Evolutionary conservation across 352 stramenopile species (phyloP).

Genomic region (Albugo candida): DNA sequence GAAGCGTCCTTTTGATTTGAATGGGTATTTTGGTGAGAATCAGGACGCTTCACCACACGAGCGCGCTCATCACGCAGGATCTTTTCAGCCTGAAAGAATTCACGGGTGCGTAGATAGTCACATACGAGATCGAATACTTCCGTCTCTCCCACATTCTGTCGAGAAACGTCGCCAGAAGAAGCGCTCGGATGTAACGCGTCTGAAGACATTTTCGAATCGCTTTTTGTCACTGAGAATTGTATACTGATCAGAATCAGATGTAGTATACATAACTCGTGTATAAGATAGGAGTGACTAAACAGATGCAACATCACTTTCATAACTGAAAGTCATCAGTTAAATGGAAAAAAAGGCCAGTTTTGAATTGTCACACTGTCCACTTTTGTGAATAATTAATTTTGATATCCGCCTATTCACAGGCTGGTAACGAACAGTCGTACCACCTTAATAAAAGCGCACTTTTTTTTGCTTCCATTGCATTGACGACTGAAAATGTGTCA

Average conservation of each 20-base stretch:
- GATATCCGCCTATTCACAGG: background rate
- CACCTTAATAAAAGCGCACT: too few relatives aligned
- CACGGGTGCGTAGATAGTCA: conserved; percentile 69
- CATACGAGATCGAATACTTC: conserved; percentile 79
- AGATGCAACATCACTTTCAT: too few relatives aligned
- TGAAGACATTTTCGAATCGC: too few relatives aligned
- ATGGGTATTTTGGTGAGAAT: background rate
- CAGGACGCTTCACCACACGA: conserved; percentile 7
- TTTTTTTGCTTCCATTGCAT: too few relatives aligned
- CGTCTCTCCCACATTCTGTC: conserved; percentile 61
- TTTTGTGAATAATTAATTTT: background rate
- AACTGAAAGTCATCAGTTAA: conserved; percentile 6
- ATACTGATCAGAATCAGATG: background rate
- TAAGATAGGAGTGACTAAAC: too few relatives aligned
- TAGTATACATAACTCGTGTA: conserved; percentile 2
- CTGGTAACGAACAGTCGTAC: background rate
- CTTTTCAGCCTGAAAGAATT: conserved; percentile 70
- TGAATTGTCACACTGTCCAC: conserved; percentile 4
- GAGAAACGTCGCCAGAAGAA: conserved; percentile 36
- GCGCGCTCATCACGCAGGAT: conserved; percentile 53
- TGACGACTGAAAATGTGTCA: conserved; percentile 12
- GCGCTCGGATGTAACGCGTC: too few relatives aligned
- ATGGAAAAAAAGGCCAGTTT: conserved; percentile 11
- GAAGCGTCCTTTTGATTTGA: conserved; percentile 17
- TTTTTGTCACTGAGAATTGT: too few relatives aligned